These are phyloP conservation scores for Candida boidinii DNA, from an alignment of 805 yeast species.

Conservation along the genomic window DNA sequence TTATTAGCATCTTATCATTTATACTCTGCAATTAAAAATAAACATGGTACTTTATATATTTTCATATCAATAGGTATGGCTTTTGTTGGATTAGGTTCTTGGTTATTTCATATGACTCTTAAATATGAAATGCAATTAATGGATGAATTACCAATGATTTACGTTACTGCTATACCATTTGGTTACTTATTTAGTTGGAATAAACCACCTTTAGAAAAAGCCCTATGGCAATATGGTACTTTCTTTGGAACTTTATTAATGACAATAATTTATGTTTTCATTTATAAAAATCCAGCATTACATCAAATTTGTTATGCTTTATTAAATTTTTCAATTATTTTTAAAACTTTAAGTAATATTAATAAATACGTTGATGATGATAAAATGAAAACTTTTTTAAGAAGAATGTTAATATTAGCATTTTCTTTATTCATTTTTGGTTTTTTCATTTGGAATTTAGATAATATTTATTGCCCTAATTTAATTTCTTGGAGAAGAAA, in stretches of 20 bases:
- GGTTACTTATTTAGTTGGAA: conserved; percentile 26
- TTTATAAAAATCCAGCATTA: conserved; percentile 73
- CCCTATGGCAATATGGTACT: conserved; percentile 20
- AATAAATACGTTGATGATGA: conserved; percentile 13
- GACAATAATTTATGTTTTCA: conserved; percentile 59
- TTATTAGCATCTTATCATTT: conserved; percentile 28
- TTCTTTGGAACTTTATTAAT: conserved; percentile 31
- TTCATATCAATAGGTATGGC: conserved; percentile 73
- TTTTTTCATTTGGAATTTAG: conserved; percentile 82
- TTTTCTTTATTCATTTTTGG: conserved; percentile 53
- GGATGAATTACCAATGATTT: conserved; percentile 97
- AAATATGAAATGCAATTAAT: conserved; percentile 81
- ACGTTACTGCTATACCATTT: conserved; percentile 92
- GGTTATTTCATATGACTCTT: conserved; percentile 96
- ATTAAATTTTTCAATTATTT: conserved; percentile 66
- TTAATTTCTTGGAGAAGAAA: conserved; percentile 53
- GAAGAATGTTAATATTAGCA: conserved; percentile 19
- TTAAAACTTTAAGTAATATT: conserved; percentile 34
- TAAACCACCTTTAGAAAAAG: conserved; percentile 10
- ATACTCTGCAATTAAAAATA: conserved; percentile 47
- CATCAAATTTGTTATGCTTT: conserved; percentile 83
- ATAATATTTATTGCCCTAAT: conserved; percentile 64
- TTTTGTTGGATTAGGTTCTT: conserved; percentile 86
- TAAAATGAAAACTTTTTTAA: conserved; percentile 12
- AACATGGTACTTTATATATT: conserved; percentile 62